Evolutionary conservation across 139 green algal species (phyloP).

Genomic region (Chlamydomonas schloesseri): DNA sequence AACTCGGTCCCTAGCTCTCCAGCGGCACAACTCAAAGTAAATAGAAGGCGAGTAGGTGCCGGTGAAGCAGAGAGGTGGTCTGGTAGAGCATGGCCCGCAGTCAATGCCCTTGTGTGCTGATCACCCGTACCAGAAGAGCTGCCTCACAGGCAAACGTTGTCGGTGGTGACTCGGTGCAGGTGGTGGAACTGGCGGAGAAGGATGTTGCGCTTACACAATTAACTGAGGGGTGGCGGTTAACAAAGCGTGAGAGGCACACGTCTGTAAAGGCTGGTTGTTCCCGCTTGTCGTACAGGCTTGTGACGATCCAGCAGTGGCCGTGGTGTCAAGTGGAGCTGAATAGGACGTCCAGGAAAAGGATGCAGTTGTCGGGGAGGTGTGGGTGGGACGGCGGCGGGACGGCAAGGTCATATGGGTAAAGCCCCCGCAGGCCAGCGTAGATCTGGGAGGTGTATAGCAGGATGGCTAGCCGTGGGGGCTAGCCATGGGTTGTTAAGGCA

Average conservation of each 20-base stretch:
- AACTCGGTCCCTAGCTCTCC: too few species aligned
- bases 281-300: not conserved
- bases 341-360: not conserved
- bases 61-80: too few species aligned
- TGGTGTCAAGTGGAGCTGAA: not conserved
- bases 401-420: not conserved
- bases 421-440: not conserved
- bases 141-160: not conserved
- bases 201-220: not conserved
- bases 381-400: not conserved
- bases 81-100: too few species aligned
- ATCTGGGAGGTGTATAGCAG: not conserved
- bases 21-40: too few species aligned
- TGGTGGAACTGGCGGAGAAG: not conserved
- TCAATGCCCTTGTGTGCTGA: not conserved
- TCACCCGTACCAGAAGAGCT: too few species aligned
- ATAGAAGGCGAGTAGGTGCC: too few species aligned
- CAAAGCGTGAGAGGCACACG: not conserved
- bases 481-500: not conserved
- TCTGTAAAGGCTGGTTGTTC: not conserved
- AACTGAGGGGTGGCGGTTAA: not conserved
- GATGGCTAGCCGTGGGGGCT: too few species aligned
- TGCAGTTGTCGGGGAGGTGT: not conserved
- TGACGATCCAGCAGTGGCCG: not conserved
- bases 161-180: not conserved